A percentile compares a stretch with the other conserved stretches of the same genome.
Conservation (phyloP, 1,284 basidiomycete species). For the Ganoderma meredithae region DNA sequence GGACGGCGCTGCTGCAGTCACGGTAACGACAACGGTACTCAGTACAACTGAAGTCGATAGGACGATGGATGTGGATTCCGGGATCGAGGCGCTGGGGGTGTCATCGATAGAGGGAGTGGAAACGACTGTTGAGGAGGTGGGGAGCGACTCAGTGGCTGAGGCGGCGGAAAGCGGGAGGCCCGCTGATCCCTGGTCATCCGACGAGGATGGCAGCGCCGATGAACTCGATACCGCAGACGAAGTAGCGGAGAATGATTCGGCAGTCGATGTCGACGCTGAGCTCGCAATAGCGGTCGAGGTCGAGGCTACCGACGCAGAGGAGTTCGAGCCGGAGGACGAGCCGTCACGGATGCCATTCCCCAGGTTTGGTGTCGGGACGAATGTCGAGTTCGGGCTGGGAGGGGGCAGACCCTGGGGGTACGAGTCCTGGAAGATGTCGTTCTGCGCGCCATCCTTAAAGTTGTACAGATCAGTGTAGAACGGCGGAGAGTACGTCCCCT, state of each 20-base stretch:
- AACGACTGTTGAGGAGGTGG: neutral
- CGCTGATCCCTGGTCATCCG: neutral
- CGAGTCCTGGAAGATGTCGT: conserved; percentile 65
- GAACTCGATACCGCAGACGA: conserved; percentile 17
- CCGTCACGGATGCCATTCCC: conserved; percentile 8
- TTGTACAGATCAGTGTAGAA: conserved; percentile 66
- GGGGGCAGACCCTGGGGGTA: conserved; percentile 33
- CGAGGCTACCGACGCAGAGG: conserved; percentile 7
- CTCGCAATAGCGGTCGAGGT: conserved; percentile 6
- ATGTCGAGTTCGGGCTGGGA: conserved; percentile 31
- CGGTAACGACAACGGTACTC: conserved; percentile 34
- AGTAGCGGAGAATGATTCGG: conserved; percentile 12
- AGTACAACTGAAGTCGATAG: conserved; percentile 30
- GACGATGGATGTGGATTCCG: conserved; percentile 20
- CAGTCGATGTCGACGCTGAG: conserved; percentile 14
- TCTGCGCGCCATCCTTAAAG: conserved; percentile 64
- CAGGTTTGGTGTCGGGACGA: conserved; percentile 31
- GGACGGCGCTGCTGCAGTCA: conserved; percentile 23
- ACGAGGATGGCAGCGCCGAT: conserved; percentile 3
- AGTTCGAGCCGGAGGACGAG: conserved; percentile 2
- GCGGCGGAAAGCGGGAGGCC: conserved; percentile 15
- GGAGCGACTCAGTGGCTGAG: conserved; percentile 8
- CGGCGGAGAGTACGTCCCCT: conserved; percentile 59
- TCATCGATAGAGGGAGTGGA: neutral
- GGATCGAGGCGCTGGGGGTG: neutral